Base-by-base conservation (phyloP, 352 stramenopile genomes). In the Phytophthora melonis region DNA sequence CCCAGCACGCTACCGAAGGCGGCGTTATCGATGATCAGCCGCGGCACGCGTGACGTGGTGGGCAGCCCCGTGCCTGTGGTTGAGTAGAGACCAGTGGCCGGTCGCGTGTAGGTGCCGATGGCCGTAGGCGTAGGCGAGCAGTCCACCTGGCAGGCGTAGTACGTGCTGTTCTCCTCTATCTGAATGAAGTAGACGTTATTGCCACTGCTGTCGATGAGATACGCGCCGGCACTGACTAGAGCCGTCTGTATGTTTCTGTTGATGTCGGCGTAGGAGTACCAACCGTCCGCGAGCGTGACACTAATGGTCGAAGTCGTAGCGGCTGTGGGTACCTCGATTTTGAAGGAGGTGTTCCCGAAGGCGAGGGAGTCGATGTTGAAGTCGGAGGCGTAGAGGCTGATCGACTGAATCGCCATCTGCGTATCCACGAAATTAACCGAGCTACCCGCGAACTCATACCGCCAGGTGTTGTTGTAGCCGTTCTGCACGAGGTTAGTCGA, bases 131-230 rank as follows among this genome's bases (percentile, higher is more conserved):
- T 71, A 18, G 68, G 2, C 0, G 49, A 61, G n/a, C 21, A 65
- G 27, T 71, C 68, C 0, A 72, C 2, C 47, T 75, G 63, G 55
- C 49, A 56, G 1, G 57, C 36, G 14, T 72, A 72, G 61, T 72
- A 72, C 0, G 56, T 52, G 6, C 23, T 60, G 25, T 75, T 75
- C 13, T 75, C 68, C 0, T 5, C 16, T 7, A 70, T 0, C 32
- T 75, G 36, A 11, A 71, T 41, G 19, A 64, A 75, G n/a, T 62
- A 72, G 0, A 72, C 65, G 6, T 72, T 72, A 1, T 72, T n/a
- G 5, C 57, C 57, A 23, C 34, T 36, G 39, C 56, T 3, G 57
- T 72, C 13, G 9, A 72, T 72, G 5, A 66, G 25, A 52, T 66
- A 71, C 3, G 65, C 65, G 32, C 63, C 63, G 23, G 63, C 53